These are phyloP conservation scores for Asterophora parasitica DNA, from an alignment of 768 basidiomycete species.

Conservation along the genomic window DNA sequence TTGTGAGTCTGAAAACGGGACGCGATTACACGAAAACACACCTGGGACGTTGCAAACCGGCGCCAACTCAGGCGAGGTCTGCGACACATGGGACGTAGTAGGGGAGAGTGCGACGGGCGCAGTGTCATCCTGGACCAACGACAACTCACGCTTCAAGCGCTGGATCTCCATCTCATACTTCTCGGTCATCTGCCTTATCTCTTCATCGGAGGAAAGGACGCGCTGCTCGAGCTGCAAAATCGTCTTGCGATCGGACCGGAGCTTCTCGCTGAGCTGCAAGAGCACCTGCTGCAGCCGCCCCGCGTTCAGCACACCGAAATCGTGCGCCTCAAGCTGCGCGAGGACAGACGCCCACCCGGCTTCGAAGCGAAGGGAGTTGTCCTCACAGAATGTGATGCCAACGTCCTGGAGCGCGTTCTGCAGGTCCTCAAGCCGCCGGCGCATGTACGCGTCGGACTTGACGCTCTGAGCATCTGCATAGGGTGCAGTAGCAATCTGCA, in stretches of 20 bases:
- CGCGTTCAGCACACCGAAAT: constrained; percentile 11
- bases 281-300: constrained; percentile 14
- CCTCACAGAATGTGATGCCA: constrained; percentile 14
- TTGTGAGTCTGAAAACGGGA: background rate
- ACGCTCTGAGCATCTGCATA: background rate
- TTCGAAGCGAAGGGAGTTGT: constrained; percentile 16
- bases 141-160: constrained; percentile 6
- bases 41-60: background rate
- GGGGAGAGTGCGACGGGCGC: background rate
- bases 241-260: constrained; percentile 14
- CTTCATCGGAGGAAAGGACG: constrained; percentile 7
- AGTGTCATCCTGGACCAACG: constrained; percentile 5
- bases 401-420: constrained; percentile 11
- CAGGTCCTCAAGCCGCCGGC: constrained; percentile 12
- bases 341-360: constrained; percentile 16
- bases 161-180: constrained; percentile 11
- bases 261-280: constrained; percentile 8
- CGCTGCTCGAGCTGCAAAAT: constrained; percentile 12
- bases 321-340: constrained; percentile 13
- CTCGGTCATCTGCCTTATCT: constrained; percentile 8
- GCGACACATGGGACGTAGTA: background rate
- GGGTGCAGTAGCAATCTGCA: background rate
- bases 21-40: background rate
- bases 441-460: background rate
- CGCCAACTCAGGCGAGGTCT: background rate